Evolutionary conservation across 1,139 yeast species (phyloP).

Genomic region (Meyerozyma sp.): DNA sequence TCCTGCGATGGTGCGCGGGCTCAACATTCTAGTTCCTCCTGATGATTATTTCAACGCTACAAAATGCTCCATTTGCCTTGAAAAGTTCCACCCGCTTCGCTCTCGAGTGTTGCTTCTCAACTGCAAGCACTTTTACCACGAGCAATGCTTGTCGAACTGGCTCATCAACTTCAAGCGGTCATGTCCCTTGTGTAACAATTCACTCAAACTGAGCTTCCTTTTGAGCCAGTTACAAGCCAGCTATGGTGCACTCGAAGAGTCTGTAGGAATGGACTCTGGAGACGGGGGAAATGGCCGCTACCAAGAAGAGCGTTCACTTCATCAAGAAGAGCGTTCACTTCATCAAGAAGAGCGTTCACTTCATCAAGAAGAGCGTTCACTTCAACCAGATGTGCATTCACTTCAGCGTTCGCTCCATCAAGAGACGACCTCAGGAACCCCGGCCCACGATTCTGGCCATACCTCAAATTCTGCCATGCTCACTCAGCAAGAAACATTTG

Average conservation of each 20-base stretch:
- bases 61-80: constrained; percentile 45
- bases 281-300: not conserved
- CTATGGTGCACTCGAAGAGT: constrained; percentile 1
- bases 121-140: constrained; percentile 43
- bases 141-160: constrained; percentile 42
- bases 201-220: constrained; percentile 10
- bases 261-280: not conserved
- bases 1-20: not conserved
- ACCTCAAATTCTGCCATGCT: too few species aligned
- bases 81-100: constrained; percentile 30
- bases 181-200: constrained; percentile 41
- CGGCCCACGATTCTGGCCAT: too few species aligned
- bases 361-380: not conserved
- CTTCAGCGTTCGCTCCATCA: too few species aligned
- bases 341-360: too few species aligned
- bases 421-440: too few species aligned
- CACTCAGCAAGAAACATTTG: too few species aligned
- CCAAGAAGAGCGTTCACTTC: not conserved
- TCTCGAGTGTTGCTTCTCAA: constrained; percentile 37
- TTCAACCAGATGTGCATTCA: not conserved
- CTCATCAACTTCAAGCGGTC: constrained; percentile 38
- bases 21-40: constrained; percentile 22
- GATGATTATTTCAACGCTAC: constrained; percentile 35
- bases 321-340: not conserved
- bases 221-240: not conserved